phyloP scores from a whole-genome alignment of 441 rosid genomes.

The Corymbia calophylla region DNA sequence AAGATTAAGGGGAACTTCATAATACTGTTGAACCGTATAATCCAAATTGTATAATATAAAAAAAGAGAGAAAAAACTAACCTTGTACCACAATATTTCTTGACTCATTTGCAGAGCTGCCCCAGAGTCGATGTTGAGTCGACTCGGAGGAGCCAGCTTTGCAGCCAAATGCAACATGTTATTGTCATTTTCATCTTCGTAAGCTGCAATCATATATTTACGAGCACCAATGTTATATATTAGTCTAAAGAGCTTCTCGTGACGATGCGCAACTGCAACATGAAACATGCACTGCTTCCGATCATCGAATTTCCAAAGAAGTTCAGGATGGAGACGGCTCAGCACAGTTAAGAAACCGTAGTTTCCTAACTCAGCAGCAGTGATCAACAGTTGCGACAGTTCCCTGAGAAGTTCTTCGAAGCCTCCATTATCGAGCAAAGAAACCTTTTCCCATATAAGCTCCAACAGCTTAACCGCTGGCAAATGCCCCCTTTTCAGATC shows the following conservation, averaged over 20 bases:
- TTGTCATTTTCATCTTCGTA: not conserved
- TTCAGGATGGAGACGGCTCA: not conserved
- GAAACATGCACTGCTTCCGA: not conserved
- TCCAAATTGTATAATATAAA: too few species aligned
- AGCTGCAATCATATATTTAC: not conserved
- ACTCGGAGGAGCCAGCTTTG: not conserved
- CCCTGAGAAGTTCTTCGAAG: not conserved
- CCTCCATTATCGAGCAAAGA: not conserved
- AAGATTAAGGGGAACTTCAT: not conserved
- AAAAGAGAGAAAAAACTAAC: not conserved
- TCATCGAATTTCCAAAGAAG: not conserved
- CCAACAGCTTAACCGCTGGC: not conserved
- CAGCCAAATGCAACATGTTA: slow-evolving; percentile 1
- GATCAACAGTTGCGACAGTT: not conserved
- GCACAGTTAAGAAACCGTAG: not conserved
- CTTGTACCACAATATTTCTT: not conserved
- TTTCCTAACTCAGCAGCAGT: slow-evolving; percentile 1
- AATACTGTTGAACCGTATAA: not conserved
- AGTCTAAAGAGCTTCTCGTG: slow-evolving; percentile 6
- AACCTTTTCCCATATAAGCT: not conserved
- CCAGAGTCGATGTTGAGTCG: not conserved
- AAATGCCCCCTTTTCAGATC: not conserved
- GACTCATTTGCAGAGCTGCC: not conserved
- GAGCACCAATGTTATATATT: not conserved
- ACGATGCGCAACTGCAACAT: not conserved